Evolutionary conservation across 495 filamentous ascomycete genomes (phyloP).

Genomic region (Gamarada debralockiae): DNA sequence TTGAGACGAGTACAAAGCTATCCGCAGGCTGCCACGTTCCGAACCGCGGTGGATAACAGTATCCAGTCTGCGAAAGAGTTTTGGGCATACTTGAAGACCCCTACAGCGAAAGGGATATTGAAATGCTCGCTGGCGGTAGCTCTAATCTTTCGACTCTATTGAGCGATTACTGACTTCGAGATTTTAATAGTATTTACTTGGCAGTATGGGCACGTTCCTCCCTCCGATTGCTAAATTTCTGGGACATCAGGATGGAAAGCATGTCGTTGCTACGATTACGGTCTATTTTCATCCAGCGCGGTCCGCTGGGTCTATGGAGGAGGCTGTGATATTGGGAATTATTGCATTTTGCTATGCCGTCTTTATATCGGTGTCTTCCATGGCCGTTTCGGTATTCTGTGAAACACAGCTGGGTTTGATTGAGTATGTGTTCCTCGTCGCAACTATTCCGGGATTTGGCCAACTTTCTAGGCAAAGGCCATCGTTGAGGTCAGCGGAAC

Average conservation of each 20-base stretch:
- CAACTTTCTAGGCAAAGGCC: too few relatives aligned
- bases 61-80: slow-evolving; percentile 20
- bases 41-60: slow-evolving; percentile 25
- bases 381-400: slow-evolving; percentile 79
- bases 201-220: slow-evolving; percentile 83
- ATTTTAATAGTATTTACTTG: slow-evolving; percentile 60
- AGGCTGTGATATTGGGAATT: slow-evolving; percentile 79
- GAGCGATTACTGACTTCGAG: too few relatives aligned
- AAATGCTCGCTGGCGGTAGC: slow-evolving; percentile 81
- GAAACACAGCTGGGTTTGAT: slow-evolving; percentile 59
- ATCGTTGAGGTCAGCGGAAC: too few relatives aligned
- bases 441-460: too few relatives aligned
- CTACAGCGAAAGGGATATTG: slow-evolving; percentile 66
- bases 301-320: slow-evolving; percentile 84
- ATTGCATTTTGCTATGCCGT: slow-evolving; percentile 81
- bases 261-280: slow-evolving; percentile 88
- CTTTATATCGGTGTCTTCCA: slow-evolving; percentile 77
- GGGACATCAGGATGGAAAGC: slow-evolving; percentile 89
- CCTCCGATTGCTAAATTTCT: slow-evolving; percentile 66
- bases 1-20: slow-evolving; percentile 12
- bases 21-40: slow-evolving; percentile 26
- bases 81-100: slow-evolving; percentile 41
- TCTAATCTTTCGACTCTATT: too few relatives aligned
- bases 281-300: slow-evolving; percentile 98
- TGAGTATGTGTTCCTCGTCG: slow-evolving; percentile 31